Base-by-base conservation (phyloP, 208 protist genomes). In the Acanthamoeba royreba region DNA sequence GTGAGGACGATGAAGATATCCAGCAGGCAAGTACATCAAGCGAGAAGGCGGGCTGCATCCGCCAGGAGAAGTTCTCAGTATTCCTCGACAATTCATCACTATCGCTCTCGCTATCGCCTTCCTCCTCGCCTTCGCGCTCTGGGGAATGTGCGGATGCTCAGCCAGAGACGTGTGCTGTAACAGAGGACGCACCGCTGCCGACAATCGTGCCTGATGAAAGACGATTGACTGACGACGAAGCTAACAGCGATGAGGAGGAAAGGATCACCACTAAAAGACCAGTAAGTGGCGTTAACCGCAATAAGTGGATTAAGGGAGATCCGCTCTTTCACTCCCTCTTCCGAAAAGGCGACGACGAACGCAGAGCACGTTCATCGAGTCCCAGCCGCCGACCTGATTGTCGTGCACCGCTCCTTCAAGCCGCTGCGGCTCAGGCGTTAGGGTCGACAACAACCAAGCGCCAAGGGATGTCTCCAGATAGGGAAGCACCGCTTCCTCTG, bases 281-380 rank as follows among this genome's bases (percentile, higher is more conserved):
- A n/a, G n/a, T n/a, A n/a, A n/a, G n/a, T n/a, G n/a, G n/a, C n/a
- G 40, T 52, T 17, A 43, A 81, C 19, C 42, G 74, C 22, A 85
- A 5, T 25, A 85, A 53, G 83, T 13, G 40, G 8, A 40, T 90
- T 4, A 90, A 47, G 55, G 49, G 35, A n/a, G 55, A 90, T n/a
- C 83, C 83, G 5, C 83, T 90, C 17, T 90, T 90, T 38, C 47
- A 90, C 52, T 17, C 83, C 35, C 83, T 90, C 42, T 90, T 90
- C 49, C 8, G 53, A 0, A 46, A 4, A n/a, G n/a, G 53, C 9
- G 40, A 90, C 25, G 79, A 28, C 13, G 9, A 49, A 5, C 53
- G 19, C 53, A 61, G n/a, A 61, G 19, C 19, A 61, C 53, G 53
- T 19, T 19, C 53, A 61, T 28, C 53, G 53, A 61, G 53, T 28